Evolutionary conservation across 2,329 filamentous ascomycete species (phyloP).

Genomic region (Ilyonectria mors-panacis): DNA sequence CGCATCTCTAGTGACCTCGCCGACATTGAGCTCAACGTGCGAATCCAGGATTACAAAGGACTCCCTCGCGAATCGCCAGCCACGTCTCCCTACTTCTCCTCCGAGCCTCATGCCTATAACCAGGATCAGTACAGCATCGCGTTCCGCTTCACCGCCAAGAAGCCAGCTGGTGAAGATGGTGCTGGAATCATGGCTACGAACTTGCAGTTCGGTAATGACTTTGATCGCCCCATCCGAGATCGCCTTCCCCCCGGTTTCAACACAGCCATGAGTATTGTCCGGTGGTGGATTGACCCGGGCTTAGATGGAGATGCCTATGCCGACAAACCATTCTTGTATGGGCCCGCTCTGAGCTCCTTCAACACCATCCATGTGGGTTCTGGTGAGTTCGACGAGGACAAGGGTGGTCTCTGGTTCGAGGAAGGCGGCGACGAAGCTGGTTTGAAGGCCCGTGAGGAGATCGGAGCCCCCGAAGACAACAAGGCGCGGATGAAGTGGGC

Average conservation of each 20-base stretch:
- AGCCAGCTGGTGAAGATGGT: slow-evolving; percentile 39
- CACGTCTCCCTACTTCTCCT: slow-evolving; percentile 83
- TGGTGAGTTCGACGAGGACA: slow-evolving; percentile 61
- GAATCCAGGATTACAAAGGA: slow-evolving; percentile 78
- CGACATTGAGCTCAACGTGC: slow-evolving; percentile 79
- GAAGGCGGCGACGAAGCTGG: slow-evolving; percentile 77
- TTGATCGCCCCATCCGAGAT: slow-evolving; percentile 90
- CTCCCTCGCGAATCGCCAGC: slow-evolving; percentile 78
- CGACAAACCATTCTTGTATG: slow-evolving; percentile 89
- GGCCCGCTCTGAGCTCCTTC: slow-evolving; percentile 84
- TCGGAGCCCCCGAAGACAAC: slow-evolving; percentile 67
- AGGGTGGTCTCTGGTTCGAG: slow-evolving; percentile 71
- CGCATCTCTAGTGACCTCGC: slow-evolving; percentile 75
- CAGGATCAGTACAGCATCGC: slow-evolving; percentile 88
- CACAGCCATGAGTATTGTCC: slow-evolving; percentile 87
- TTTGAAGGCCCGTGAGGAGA: slow-evolving; percentile 58
- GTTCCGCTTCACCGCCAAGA: slow-evolving; percentile 83
- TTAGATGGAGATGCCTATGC: slow-evolving; percentile 92
- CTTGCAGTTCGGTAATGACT: slow-evolving; percentile 95
- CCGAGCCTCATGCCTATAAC: slow-evolving; percentile 74
- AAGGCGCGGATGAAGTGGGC: slow-evolving; percentile 74
- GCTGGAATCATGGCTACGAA: slow-evolving; percentile 76
- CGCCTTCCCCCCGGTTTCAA: slow-evolving; percentile 88
- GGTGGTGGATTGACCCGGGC: slow-evolving; percentile 92
- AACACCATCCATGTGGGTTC: slow-evolving; percentile 81